Base-by-base conservation (phyloP, 1,284 basidiomycete species). In the Irpex lacteus region DNA sequence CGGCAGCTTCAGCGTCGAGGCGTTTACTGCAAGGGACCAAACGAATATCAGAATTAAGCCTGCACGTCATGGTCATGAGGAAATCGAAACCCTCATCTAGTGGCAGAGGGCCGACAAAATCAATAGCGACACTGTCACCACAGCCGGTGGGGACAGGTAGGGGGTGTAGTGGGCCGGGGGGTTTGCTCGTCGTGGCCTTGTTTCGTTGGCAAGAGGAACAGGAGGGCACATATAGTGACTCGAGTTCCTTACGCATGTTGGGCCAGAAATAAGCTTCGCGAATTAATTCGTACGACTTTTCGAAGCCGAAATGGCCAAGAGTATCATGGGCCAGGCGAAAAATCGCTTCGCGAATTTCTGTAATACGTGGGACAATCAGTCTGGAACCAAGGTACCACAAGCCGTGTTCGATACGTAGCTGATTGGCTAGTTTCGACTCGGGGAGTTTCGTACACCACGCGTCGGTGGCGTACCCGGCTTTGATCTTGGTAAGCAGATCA, bases 221-320 rank as follows among this genome's bases (percentile, higher is more conserved):
- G 3, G 60, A 59, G 2, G 66, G 69, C 1, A 74, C 62, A 55
- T 73, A 75, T 0, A 65, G 44, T 3, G 55, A 5, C 32, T 75
- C 70, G 0, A 80, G 68, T 32, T 78, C 74, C 0, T 40, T 18
- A 0, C 69, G n/a, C 78, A 82, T 81, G 18, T 72, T 67, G 0
- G 77, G 79, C 80, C 80, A 82, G 66, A 79, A 81, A 59, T 75
- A 82, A 0, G 71, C 70, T 3, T 66, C 59, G 0, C 68, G 64
- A 0, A 80, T 65, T 0, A 69, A 44, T 0, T 62, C 68, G 59
- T 80, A 79, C 15, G 70, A 70, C 60, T 81, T 81, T 19, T 76
- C 69, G 19, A 71, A 68, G 0, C 79, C 77, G 60, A 79, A 78
- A 62, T 81, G 79, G 0, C 79, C 76, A 0, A 73, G 72, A 0